phyloP scores from a whole-genome alignment of 148 eudicot species.

The Camellia granthamiana region DNA sequence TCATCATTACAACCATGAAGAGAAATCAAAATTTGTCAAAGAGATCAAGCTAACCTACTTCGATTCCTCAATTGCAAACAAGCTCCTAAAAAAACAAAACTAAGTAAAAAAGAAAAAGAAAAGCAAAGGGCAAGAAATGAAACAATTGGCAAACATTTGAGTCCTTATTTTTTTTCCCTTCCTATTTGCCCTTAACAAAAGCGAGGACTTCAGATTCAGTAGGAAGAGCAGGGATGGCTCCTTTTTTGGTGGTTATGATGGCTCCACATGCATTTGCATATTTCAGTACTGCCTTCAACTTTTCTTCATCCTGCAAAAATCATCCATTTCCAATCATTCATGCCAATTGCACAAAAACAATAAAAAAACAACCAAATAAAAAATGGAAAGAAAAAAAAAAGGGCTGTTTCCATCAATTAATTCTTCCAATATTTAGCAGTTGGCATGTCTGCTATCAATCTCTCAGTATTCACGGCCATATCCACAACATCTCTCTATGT shows the following conservation, averaged over 20 bases:
- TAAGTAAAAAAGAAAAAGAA: neutral
- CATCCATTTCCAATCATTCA: neutral
- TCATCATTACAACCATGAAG: too few species aligned
- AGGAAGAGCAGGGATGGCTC: slow-evolving; percentile 86
- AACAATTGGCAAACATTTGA: neutral
- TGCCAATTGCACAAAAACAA: neutral
- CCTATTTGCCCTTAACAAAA: slow-evolving; percentile 28
- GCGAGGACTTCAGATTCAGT: slow-evolving; percentile 40
- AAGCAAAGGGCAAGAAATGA: neutral
- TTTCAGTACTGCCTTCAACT: slow-evolving; percentile 49
- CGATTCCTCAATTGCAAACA: too few species aligned
- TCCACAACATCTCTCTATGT: too few species aligned
- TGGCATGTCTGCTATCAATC: too few species aligned
- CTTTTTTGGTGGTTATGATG: slow-evolving; percentile 73
- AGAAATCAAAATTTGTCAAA: too few species aligned
- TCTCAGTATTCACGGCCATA: too few species aligned
- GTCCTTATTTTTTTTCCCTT: too few species aligned
- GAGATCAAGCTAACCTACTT: too few species aligned
- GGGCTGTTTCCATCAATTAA: too few species aligned
- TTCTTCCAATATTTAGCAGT: too few species aligned
- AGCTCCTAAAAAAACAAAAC: neutral
- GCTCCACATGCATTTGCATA: slow-evolving; percentile 80
- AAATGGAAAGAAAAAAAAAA: too few species aligned
- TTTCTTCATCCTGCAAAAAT: slow-evolving; percentile 47
- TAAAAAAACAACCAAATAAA: neutral